Evolutionary conservation across 2,329 filamentous ascomycete genomes (phyloP).

Genomic region (Trichoderma asperellum): DNA sequence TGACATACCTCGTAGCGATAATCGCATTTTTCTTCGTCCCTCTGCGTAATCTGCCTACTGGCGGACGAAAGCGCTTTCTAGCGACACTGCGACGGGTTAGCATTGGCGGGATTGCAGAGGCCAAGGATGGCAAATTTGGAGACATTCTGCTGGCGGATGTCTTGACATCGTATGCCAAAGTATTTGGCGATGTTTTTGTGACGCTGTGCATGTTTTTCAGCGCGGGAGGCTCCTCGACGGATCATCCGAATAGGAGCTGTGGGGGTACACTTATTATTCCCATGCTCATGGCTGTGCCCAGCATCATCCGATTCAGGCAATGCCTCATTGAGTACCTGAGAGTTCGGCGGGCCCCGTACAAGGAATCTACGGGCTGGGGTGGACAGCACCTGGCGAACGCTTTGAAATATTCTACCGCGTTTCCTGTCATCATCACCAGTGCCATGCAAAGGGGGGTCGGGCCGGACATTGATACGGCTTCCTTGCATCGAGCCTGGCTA

Average conservation of each 20-base stretch:
- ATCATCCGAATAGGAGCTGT: slow-evolving; percentile 78
- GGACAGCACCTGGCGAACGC: slow-evolving; percentile 92
- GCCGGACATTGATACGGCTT: slow-evolving; percentile 45
- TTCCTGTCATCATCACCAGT: slow-evolving; percentile 84
- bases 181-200: slow-evolving; percentile 87
- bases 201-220: slow-evolving; percentile 89
- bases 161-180: slow-evolving; percentile 91
- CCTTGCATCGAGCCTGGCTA: slow-evolving; percentile 66
- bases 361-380: slow-evolving; percentile 68
- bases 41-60: slow-evolving; percentile 66
- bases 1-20: slow-evolving; percentile 77
- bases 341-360: slow-evolving; percentile 62
- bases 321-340: slow-evolving; percentile 87
- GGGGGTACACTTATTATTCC: slow-evolving; percentile 81
- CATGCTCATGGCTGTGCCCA: slow-evolving; percentile 81
- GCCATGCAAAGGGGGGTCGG: slow-evolving; percentile 70
- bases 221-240: slow-evolving; percentile 71
- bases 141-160: slow-evolving; percentile 94
- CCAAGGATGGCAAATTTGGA: slow-evolving; percentile 89
- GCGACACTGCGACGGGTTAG: slow-evolving; percentile 75
- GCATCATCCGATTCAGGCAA: slow-evolving; percentile 84
- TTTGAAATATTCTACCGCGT: slow-evolving; percentile 89
- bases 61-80: slow-evolving; percentile 76
- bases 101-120: slow-evolving; percentile 83
- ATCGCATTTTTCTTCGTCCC: slow-evolving; percentile 74